Evolutionary conservation across 257 asterid species (phyloP).

Genomic region (Solanum tarapatanum): DNA sequence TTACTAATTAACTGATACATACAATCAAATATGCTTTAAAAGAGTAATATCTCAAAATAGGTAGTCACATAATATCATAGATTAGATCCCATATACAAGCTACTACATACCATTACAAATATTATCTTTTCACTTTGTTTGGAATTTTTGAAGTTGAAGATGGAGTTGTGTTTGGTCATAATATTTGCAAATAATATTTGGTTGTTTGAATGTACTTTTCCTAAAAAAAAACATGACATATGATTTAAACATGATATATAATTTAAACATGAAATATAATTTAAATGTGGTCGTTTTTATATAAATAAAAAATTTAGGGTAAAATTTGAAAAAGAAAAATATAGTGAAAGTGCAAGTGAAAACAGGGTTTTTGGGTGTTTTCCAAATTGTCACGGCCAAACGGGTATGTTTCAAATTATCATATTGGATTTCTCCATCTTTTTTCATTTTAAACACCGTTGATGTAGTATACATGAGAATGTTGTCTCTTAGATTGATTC

Average conservation of each 20-base stretch:
- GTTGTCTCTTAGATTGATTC: not conserved
- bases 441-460: not conserved
- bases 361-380: not conserved
- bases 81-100: not conserved
- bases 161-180: not conserved
- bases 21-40: not conserved
- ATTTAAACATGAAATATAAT: not conserved
- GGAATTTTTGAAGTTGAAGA: not conserved
- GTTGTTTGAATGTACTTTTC: not conserved
- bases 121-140: not conserved
- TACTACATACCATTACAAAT: not conserved
- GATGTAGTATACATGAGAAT: not conserved
- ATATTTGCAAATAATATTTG: not conserved
- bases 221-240: not conserved
- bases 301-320: not conserved
- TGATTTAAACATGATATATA: not conserved
- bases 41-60: not conserved
- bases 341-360: not conserved
- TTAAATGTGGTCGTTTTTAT: not conserved
- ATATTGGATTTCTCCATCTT: not conserved
- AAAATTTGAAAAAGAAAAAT: not conserved
- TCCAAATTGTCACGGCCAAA: not conserved
- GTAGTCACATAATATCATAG: not conserved
- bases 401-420: not conserved
- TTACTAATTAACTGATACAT: not conserved